Evolutionary conservation across 768 basidiomycete species (phyloP), one percentile per base, ranked within the genome.

Genomic region (Exidia glandulosa): DNA sequence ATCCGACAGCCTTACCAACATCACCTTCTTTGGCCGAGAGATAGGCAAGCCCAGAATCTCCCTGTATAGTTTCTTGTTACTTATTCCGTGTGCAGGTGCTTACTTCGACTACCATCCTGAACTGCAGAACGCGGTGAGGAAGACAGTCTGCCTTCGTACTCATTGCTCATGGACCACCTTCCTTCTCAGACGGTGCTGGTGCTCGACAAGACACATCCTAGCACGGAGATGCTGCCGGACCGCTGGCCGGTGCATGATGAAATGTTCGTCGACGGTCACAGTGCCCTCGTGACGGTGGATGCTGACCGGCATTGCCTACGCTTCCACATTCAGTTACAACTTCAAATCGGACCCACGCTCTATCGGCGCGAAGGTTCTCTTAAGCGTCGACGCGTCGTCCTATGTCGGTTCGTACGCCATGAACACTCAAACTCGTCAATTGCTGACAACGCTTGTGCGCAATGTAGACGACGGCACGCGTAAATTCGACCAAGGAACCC

Each of bases 91-190:
- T 37, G 14, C 57, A 83, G 81, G 84, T 16, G 81, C 88, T 10
- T 78, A 77, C 48, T 90, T 90, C 63, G 84, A 87, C 65, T 85
- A 86, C 68, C 88, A 90, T 64, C 80, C 87, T 0, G 74, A 70
- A 0, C 68, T 89, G 13, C 84, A 86, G 69, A 75, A 79, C 56
- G 86, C 86, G 55, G 87, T 87, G 60, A 63, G 81, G 61, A 64
- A 12, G 50, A 6, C 27, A 14, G 6, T 14, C 41, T 45, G 41
- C 16, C 41, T 2, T 10, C 36, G 36, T 37, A 2, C 41, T 54
- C 30, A 27, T 54, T 25, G 23, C 66, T 54, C 34, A 66, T 60
- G n/a, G n/a, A 69, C 31, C 10, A 30, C 4, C 29, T 19, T 12
- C n/a, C 41, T 25, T 56, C 7, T 30, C 63, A 84, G 83, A 86